A percentile compares a stretch with the other conserved stretches of the same genome.
These are phyloP conservation scores for Clausena lansium DNA, from an alignment of 345 rosid genomes.

Conservation along the genomic window DNA sequence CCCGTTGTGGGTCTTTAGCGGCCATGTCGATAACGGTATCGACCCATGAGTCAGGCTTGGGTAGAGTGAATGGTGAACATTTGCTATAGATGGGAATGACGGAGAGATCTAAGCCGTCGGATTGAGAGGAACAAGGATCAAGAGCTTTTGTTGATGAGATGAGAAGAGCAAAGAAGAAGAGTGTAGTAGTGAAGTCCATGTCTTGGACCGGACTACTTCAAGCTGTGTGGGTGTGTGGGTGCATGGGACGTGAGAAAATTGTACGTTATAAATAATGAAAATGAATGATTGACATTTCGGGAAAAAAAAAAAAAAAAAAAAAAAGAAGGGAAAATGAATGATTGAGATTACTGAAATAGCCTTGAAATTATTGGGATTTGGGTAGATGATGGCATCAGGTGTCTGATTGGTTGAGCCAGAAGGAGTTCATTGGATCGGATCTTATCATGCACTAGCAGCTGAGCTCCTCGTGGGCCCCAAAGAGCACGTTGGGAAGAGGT, in stretches of 20 bases:
- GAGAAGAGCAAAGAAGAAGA: conserved; percentile 41
- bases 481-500: neutral
- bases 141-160: conserved; percentile 33
- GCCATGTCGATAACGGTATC: conserved; percentile 70
- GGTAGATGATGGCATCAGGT: neutral
- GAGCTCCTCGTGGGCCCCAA: conserved; percentile 9
- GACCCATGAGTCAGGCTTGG: conserved; percentile 44
- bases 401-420: neutral
- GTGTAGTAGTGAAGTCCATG: conserved; percentile 42
- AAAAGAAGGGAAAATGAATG: neutral
- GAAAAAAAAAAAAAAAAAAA: too few species aligned
- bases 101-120: conserved; percentile 49
- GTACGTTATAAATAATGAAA: conserved; percentile 12
- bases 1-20: conserved; percentile 57
- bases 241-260: conserved; percentile 18
- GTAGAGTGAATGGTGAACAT: conserved; percentile 73
- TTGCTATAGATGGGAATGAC: conserved; percentile 67
- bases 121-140: conserved; percentile 44
- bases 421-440: neutral
- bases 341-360: conserved; percentile 27
- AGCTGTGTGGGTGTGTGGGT: neutral
- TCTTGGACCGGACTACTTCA: neutral
- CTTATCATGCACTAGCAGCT: neutral
- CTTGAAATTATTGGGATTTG: conserved; percentile 20
- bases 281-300: neutral